Evolutionary conservation across 2,329 filamentous ascomycete genomes (phyloP).

Genomic region (Phaeosphaeriaceae sp.): DNA sequence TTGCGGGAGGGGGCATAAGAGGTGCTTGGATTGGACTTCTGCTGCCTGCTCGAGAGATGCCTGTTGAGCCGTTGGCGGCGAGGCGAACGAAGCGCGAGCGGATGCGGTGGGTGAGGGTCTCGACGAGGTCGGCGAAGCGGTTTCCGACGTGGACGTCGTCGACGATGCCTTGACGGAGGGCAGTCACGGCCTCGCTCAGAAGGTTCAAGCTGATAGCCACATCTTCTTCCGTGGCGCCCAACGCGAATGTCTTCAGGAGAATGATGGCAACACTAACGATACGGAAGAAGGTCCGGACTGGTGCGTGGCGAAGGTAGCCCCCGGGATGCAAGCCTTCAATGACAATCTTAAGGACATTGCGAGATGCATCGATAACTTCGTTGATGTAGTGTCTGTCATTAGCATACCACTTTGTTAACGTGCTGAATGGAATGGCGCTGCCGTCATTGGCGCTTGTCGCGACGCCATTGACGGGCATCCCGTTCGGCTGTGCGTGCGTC

Average conservation of each 20-base stretch:
- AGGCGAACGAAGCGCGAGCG: constrained; percentile 73
- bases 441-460: constrained; percentile 36
- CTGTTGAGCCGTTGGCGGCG: constrained; percentile 54
- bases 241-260: constrained; percentile 80
- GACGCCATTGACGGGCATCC: constrained; percentile 25
- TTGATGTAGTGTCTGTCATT: constrained; percentile 68
- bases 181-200: constrained; percentile 77
- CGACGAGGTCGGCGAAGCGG: constrained; percentile 81
- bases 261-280: constrained; percentile 89
- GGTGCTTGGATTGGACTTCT: constrained; percentile 38
- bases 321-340: constrained; percentile 77
- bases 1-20: constrained; percentile 41
- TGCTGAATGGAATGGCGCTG: constrained; percentile 54
- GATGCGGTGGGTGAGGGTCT: constrained; percentile 76
- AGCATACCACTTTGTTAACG: constrained; percentile 59
- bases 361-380: constrained; percentile 77
- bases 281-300: constrained; percentile 83
- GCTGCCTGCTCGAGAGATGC: constrained; percentile 48
- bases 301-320: constrained; percentile 81
- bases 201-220: constrained; percentile 77
- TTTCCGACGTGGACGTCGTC: constrained; percentile 88
- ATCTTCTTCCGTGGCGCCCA: constrained; percentile 80
- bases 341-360: constrained; percentile 78
- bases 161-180: constrained; percentile 78
- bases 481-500: constrained; percentile 40